Evolutionary conservation across 306 rosid genomes (phyloP).

Genomic region (Medicago arabica): DNA sequence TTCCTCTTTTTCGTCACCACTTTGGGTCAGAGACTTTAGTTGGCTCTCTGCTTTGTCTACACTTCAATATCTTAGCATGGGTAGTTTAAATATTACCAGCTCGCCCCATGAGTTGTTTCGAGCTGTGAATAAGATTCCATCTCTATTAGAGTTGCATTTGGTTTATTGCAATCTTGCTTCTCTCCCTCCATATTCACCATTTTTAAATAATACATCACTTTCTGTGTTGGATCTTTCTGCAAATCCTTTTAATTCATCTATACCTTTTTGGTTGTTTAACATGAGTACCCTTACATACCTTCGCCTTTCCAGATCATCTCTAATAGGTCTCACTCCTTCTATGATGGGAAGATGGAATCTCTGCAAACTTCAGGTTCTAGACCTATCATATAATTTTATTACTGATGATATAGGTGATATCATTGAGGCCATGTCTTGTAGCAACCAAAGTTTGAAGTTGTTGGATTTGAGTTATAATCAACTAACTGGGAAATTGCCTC

Average conservation of each 20-base stretch:
- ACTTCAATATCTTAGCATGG: constrained; percentile 30
- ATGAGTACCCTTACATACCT: constrained; percentile 18
- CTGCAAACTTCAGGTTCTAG: constrained; percentile 9
- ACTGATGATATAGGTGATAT: constrained; percentile 19
- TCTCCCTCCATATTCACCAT: constrained; percentile 15
- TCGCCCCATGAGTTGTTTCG: constrained; percentile 3
- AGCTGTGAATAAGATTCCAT: constrained; percentile 17
- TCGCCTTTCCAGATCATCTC: not conserved
- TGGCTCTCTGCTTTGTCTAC: constrained; percentile 18
- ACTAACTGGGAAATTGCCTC: constrained; percentile 13
- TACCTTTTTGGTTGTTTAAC: constrained; percentile 28
- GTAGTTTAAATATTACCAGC: not conserved
- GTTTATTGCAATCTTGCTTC: not conserved
- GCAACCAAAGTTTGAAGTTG: constrained; percentile 5
- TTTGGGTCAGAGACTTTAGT: constrained; percentile 4
- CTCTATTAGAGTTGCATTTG: constrained; percentile 28
- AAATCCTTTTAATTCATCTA: constrained; percentile 3
- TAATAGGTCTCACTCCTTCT: not conserved
- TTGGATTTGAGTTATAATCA: not conserved
- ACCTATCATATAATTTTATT: not conserved
- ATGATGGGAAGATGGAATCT: constrained; percentile 9
- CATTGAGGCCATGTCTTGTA: constrained; percentile 31
- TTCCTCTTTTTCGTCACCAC: no score
- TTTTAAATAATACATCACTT: constrained; percentile 32
- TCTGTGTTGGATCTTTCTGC: constrained; percentile 17